Base-by-base conservation (phyloP, 345 rosid genomes). In the Zanthoxylum bungeanum region DNA sequence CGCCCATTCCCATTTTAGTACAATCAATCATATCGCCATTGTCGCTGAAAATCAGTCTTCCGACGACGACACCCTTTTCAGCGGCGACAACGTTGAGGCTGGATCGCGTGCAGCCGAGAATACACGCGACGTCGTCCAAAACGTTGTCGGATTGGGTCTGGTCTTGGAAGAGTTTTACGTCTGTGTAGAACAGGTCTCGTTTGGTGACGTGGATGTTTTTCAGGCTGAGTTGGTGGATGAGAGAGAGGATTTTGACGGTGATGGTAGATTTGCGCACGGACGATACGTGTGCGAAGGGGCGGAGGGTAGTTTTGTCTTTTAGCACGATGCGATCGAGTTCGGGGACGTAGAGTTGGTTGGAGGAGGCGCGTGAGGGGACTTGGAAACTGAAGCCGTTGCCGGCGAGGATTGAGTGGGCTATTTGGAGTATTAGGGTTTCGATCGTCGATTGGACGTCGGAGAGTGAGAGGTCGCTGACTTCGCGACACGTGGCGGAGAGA, bases 1-100 rank as follows among this genome's bases (percentile, higher is more conserved):
- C 98, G n/a, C 96, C 99, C 90, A 95, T 92, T 10, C 99, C 96
- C 99, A 92, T 92, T 74, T 92, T 92, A 1, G 99, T 95, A 70
- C 98, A 92, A 65, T 95, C 99, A 57, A 95, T 95, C 97, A 95
- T 88, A 56, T 95, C 98, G 5, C 98, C 99, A 22, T 95, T 92
- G 74, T 95, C 99, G n/a, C 97, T 90, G 70, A 95, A 95, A 30
- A 89, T 87, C 10, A 95, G 82, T 62, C 99, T 86, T 39, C 99
- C 99, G 9, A 92, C 99, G 4, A 92, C 98, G 2, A 92, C 99
- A 4, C 99, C 98, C 73, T 95, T 95, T 88, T 95, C 97, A 0
- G 98, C 67, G 1, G 98, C 99, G 17, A 95, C 81, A 24, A 92
- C 98, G n/a, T 92, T 95, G 71, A 95, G 97, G 46, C 96, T 89